Evolutionary conservation across 2,329 filamentous ascomycete genomes (phyloP).

Genomic region (Ophiostoma pallidulum): DNA sequence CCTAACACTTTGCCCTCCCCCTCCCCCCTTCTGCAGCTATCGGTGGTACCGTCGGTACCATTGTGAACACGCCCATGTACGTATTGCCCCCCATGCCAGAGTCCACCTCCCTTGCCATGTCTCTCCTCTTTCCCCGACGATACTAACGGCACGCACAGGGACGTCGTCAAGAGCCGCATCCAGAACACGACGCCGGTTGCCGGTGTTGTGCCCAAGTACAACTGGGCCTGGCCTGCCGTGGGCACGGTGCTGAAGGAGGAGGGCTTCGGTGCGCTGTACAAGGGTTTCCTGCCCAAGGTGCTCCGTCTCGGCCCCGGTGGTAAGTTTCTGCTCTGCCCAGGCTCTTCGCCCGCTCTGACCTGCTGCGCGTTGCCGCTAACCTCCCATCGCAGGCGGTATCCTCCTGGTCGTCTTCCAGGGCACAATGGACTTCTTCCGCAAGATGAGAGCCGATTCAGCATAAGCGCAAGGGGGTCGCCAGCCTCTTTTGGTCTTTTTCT

Average conservation of each 20-base stretch:
- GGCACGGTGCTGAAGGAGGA: slow-evolving; percentile 86
- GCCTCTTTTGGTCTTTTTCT: slow-evolving; percentile 2
- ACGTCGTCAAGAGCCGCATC: slow-evolving; percentile 96
- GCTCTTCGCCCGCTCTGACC: background rate
- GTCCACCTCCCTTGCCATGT: background rate
- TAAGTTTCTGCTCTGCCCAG: slow-evolving; percentile 30
- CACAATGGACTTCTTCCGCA: slow-evolving; percentile 87
- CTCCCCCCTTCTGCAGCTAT: slow-evolving; percentile 32
- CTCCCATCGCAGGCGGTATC: slow-evolving; percentile 48
- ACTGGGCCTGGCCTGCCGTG: slow-evolving; percentile 91
- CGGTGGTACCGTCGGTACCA: slow-evolving; percentile 80
- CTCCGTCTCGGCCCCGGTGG: slow-evolving; percentile 59
- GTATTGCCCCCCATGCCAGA: slow-evolving; percentile 45
- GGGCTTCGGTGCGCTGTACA: slow-evolving; percentile 86
- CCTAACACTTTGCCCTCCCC: background rate
- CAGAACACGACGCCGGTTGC: slow-evolving; percentile 82
- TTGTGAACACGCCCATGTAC: slow-evolving; percentile 91
- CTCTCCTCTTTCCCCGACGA: background rate
- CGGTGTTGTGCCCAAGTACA: slow-evolving; percentile 86
- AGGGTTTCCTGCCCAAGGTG: slow-evolving; percentile 96
- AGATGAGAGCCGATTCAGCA: slow-evolving; percentile 31
- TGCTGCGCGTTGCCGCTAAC: slow-evolving; percentile 1
- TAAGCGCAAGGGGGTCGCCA: slow-evolving; percentile 1
- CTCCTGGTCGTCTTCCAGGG: slow-evolving; percentile 79
- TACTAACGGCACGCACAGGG: background rate